Evolutionary conservation across 2,329 filamentous ascomycete genomes (phyloP).

Genomic region (Simplicillium aogashimaense): DNA sequence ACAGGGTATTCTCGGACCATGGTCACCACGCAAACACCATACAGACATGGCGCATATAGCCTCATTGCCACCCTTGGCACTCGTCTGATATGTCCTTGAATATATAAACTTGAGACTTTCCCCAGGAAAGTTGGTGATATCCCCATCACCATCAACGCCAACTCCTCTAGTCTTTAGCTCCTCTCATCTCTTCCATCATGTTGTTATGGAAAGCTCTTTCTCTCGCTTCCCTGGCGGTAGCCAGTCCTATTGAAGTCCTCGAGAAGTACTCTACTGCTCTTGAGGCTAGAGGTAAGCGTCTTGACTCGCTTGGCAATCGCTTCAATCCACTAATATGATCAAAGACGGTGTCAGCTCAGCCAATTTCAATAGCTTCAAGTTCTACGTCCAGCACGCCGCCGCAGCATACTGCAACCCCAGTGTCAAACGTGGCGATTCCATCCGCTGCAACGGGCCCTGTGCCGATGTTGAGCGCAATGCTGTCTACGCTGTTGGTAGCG

Average conservation of each 20-base stretch:
- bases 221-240: not conserved
- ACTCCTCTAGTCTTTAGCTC: not conserved
- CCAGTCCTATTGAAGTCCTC: not conserved
- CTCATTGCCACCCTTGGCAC: too few species aligned
- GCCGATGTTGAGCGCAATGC: conserved; percentile 30
- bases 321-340: conserved; percentile 4
- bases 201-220: not conserved
- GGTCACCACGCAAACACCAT: too few species aligned
- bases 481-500: conserved; percentile 26
- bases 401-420: conserved; percentile 45
- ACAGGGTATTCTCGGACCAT: too few species aligned
- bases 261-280: not conserved
- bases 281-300: not conserved
- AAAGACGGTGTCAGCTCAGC: conserved; percentile 15
- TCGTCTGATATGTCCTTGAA: too few species aligned
- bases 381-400: conserved; percentile 40
- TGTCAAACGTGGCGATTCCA: conserved; percentile 21
- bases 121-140: too few species aligned
- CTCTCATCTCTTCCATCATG: not conserved
- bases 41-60: too few species aligned
- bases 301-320: too few species aligned
- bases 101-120: too few species aligned
- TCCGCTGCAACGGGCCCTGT: conserved; percentile 37
- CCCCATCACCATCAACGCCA: not conserved
- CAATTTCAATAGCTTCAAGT: conserved; percentile 29